These are phyloP conservation scores for Beauveria varroae DNA, from an alignment of 2,329 filamentous ascomycete species.

Conservation along the genomic window DNA sequence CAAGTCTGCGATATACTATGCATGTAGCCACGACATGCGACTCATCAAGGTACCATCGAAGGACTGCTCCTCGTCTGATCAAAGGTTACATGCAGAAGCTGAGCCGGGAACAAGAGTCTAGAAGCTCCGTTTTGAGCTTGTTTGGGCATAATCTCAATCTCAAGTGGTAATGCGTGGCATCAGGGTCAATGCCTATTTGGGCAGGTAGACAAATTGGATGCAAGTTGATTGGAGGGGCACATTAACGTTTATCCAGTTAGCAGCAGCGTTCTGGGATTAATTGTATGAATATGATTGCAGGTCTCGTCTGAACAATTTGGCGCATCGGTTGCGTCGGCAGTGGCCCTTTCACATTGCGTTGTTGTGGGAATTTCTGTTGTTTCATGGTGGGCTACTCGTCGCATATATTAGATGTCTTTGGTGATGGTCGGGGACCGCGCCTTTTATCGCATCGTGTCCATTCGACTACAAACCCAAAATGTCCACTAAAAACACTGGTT, in stretches of 20 bases:
- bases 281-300: not conserved
- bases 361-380: not conserved
- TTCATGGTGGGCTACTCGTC: not conserved
- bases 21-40: not conserved
- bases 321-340: not conserved
- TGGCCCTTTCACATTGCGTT: not conserved
- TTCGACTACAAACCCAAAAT: no score
- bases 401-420: not conserved
- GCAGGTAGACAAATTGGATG: constrained; percentile 40
- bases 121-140: not conserved
- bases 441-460: no score
- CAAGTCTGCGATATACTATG: not conserved
- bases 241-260: not conserved
- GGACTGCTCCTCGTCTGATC: not conserved
- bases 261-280: constrained; percentile 5
- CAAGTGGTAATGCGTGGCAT: not conserved
- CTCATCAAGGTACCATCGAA: not conserved
- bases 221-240: constrained; percentile 1
- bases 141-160: not conserved
- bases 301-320: not conserved
- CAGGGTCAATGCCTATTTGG: constrained; percentile 3
- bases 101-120: not conserved
- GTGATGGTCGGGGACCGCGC: not conserved
- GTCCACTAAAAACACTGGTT: no score
- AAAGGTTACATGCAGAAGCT: not conserved